Evolutionary conservation across 2,329 filamentous ascomycete genomes (phyloP).

Genomic region (Nemania diffusa): DNA sequence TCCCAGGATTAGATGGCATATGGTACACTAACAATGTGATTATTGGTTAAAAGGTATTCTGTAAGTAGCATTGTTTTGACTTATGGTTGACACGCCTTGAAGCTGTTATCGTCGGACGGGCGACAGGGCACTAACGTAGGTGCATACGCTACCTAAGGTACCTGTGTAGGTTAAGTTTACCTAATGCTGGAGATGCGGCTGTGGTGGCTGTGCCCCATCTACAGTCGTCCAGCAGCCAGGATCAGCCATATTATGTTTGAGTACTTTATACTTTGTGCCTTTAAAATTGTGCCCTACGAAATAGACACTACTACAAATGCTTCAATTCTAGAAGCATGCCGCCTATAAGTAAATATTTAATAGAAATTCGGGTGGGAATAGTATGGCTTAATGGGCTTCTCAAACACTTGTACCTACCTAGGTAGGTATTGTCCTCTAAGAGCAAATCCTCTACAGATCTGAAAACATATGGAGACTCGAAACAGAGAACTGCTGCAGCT

Average conservation of each 20-base stretch:
- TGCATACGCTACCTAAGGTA: background rate
- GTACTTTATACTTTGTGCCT: too few relatives aligned
- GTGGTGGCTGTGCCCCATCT: background rate
- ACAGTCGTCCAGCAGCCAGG: background rate
- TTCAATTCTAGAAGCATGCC: too few relatives aligned
- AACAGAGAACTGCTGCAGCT: constrained; percentile 4
- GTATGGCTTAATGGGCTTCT: too few relatives aligned
- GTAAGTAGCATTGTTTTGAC: constrained; percentile 37
- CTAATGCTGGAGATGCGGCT: background rate
- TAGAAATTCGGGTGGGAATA: too few relatives aligned
- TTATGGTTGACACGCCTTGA: constrained; percentile 28
- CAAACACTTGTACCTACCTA: too few relatives aligned
- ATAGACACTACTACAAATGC: too few relatives aligned
- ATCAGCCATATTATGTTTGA: too few relatives aligned
- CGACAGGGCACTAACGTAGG: constrained; percentile 27
- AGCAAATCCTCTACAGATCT: constrained; percentile 1
- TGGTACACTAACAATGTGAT: background rate
- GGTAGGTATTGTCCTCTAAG: background rate
- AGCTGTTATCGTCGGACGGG: constrained; percentile 40
- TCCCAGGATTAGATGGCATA: background rate
- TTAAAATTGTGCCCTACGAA: too few relatives aligned
- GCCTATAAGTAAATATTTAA: too few relatives aligned
- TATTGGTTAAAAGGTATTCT: background rate
- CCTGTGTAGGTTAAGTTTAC: background rate
- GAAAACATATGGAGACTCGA: background rate